phyloP scores from a whole-genome alignment of 2,329 filamentous ascomycete genomes.

The Monosporascus sp. region DNA sequence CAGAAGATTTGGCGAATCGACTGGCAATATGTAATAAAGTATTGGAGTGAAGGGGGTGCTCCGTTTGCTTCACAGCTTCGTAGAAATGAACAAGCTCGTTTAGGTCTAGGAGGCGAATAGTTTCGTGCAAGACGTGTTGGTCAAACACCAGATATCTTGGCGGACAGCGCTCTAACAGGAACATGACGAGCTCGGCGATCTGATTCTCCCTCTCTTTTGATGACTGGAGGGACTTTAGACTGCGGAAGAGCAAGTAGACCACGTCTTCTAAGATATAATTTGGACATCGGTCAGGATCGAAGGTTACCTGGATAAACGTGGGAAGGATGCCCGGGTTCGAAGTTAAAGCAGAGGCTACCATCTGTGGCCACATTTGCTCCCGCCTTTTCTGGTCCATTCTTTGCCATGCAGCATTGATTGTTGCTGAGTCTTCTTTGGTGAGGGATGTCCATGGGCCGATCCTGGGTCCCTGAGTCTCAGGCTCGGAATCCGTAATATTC shows the following conservation, averaged over 20 bases:
- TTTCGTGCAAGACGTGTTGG: slow-evolving; percentile 14
- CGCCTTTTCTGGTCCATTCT: slow-evolving; percentile 14
- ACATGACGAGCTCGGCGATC: slow-evolving; percentile 11
- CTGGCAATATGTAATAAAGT: slow-evolving; percentile 44
- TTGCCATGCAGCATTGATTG: slow-evolving; percentile 19
- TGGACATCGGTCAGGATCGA: slow-evolving; percentile 21
- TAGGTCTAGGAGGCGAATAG: slow-evolving; percentile 6
- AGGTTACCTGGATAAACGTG: slow-evolving; percentile 18
- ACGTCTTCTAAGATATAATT: slow-evolving; percentile 25
- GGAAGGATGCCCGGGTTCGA: slow-evolving; percentile 12
- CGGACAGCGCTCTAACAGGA: slow-evolving; percentile 16
- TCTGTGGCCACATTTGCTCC: slow-evolving; percentile 19
- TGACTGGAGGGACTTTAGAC: background rate
- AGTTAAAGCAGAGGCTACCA: slow-evolving; percentile 15
- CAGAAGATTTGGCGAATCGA: slow-evolving; percentile 33
- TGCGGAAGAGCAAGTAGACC: slow-evolving; percentile 16
- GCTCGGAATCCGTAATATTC: background rate
- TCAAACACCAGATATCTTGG: slow-evolving; percentile 18
- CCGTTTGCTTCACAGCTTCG: slow-evolving; percentile 11
- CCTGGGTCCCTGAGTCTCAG: background rate
- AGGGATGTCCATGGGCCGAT: background rate
- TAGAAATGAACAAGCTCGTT: slow-evolving; percentile 11
- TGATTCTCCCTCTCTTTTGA: slow-evolving; percentile 1
- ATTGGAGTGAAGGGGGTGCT: slow-evolving; percentile 23
- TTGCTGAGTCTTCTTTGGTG: slow-evolving; percentile 2